A percentile compares a stretch with the other conserved stretches of the same genome.
phyloP scores from a whole-genome alignment of 1,139 yeast species.

The Arxiozyma telluris region DNA sequence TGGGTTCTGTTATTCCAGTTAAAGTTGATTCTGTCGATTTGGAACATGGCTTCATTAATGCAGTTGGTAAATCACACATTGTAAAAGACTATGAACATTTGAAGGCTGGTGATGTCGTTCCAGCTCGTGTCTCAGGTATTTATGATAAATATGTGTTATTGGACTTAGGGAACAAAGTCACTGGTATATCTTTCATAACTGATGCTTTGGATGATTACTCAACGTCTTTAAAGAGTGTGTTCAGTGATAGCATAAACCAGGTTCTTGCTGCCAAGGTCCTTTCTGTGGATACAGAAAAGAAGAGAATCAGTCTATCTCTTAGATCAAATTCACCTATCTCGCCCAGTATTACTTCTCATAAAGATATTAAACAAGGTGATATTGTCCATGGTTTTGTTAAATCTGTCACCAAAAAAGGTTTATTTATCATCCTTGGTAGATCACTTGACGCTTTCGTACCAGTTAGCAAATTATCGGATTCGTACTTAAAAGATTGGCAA shows the following conservation, averaged over 20 bases:
- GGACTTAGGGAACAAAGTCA: slow-evolving; percentile 52
- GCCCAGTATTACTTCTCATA: slow-evolving; percentile 39
- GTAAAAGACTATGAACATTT: slow-evolving; percentile 44
- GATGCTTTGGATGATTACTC: slow-evolving; percentile 73
- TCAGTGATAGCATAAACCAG: slow-evolving; percentile 39
- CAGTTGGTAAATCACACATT: slow-evolving; percentile 42
- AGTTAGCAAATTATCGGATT: slow-evolving; percentile 73
- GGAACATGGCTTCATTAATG: slow-evolving; percentile 43
- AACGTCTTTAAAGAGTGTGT: slow-evolving; percentile 44
- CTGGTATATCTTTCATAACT: slow-evolving; percentile 62
- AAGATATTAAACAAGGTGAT: slow-evolving; percentile 61
- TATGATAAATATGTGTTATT: slow-evolving; percentile 55
- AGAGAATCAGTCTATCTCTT: slow-evolving; percentile 57
- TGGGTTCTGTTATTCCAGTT: slow-evolving; percentile 62
- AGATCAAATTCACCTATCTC: slow-evolving; percentile 47
- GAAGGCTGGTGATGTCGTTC: slow-evolving; percentile 48
- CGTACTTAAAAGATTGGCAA: slow-evolving; percentile 81
- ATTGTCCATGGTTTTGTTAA: slow-evolving; percentile 73
- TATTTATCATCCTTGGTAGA: slow-evolving; percentile 71
- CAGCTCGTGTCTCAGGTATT: slow-evolving; percentile 60
- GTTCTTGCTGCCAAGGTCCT: slow-evolving; percentile 56
- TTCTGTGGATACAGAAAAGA: slow-evolving; percentile 44
- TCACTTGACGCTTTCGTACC: slow-evolving; percentile 71
- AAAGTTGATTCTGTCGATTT: slow-evolving; percentile 46
- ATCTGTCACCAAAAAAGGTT: slow-evolving; percentile 66